Evolutionary conservation across 495 filamentous ascomycete genomes (phyloP).

Genomic region (Darksidea phi): DNA sequence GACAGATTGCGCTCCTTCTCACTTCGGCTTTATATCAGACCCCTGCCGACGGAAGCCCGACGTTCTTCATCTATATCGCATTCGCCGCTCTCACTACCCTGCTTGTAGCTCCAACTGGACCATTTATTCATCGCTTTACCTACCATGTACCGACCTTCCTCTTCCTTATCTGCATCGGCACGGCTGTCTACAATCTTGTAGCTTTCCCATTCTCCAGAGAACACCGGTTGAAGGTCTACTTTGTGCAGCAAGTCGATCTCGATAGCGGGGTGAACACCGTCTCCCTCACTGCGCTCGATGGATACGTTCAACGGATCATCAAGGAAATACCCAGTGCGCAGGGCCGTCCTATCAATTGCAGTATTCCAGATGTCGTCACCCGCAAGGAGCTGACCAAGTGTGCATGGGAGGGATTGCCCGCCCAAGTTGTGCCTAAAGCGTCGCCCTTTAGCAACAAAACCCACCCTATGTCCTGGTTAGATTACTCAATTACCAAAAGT

Average conservation of each 20-base stretch:
- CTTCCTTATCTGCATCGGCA: conserved; percentile 69
- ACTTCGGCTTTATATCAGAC: conserved; percentile 75
- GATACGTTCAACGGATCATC: conserved; percentile 68
- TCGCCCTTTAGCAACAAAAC: conserved; percentile 27
- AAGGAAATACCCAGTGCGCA: conserved; percentile 67
- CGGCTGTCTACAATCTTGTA: conserved; percentile 79
- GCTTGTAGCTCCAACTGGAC: conserved; percentile 72
- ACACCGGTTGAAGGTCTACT: conserved; percentile 81
- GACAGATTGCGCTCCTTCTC: conserved; percentile 70
- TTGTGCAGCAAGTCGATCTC: conserved; percentile 77
- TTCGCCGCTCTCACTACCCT: conserved; percentile 67
- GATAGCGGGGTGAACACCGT: conserved; percentile 67
- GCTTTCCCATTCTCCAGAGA: conserved; percentile 85
- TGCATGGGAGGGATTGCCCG: conserved; percentile 60
- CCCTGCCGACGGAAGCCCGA: conserved; percentile 56
- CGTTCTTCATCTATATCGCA: conserved; percentile 60
- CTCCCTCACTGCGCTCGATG: conserved; percentile 67
- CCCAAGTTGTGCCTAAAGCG: conserved; percentile 48
- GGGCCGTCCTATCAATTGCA: conserved; percentile 60
- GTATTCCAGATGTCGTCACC: conserved; percentile 32
- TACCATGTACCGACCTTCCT: conserved; percentile 78
- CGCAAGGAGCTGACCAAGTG: conserved; percentile 59
- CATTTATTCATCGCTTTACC: conserved; percentile 83
- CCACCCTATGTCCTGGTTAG: conserved; percentile 53
- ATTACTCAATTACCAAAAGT: conserved; percentile 56